These are phyloP conservation scores for Trichosporon asahii DNA, from an alignment of 1,284 basidiomycete species.

Conservation along the genomic window DNA sequence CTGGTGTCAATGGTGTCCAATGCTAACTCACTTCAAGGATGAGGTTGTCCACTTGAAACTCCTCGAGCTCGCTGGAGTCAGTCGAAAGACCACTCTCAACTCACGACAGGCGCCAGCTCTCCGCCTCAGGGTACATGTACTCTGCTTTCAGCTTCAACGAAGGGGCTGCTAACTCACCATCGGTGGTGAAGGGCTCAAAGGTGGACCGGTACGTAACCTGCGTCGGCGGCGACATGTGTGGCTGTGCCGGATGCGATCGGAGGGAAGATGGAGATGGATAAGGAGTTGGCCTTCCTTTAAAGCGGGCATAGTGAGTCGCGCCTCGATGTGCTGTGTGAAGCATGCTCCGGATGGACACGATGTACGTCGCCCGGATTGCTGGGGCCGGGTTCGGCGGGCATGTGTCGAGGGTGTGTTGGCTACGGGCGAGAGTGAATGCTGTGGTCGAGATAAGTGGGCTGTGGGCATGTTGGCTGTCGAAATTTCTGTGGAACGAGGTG, in stretches of 20 bases:
- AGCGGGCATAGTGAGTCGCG: not conserved
- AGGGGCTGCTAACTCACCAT: constrained; percentile 7
- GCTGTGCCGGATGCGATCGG: not conserved
- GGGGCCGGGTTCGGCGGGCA: not conserved
- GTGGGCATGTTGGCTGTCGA: not conserved
- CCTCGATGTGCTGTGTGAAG: constrained; percentile 10
- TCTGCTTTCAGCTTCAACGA: constrained; percentile 9
- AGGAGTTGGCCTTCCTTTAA: not conserved
- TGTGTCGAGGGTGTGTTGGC: not conserved
- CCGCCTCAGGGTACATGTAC: constrained; percentile 23
- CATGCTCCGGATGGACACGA: not conserved
- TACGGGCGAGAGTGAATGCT: not conserved
- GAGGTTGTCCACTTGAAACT: constrained; percentile 25
- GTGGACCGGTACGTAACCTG: constrained; percentile 15
- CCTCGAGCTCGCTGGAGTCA: constrained; percentile 18
- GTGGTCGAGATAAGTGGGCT: not conserved
- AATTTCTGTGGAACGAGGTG: not conserved
- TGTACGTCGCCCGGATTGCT: constrained; percentile 1
- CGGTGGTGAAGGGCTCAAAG: constrained; percentile 24
- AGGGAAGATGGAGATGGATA: not conserved
- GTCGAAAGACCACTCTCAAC: not conserved
- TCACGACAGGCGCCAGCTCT: constrained; percentile 16
- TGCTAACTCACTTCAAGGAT: constrained; percentile 17
- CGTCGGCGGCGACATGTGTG: constrained; percentile 10
- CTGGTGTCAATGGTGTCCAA: not conserved